phyloP scores from a whole-genome alignment of 805 yeast genomes.

The Saccharomyces mikatae region DNA sequence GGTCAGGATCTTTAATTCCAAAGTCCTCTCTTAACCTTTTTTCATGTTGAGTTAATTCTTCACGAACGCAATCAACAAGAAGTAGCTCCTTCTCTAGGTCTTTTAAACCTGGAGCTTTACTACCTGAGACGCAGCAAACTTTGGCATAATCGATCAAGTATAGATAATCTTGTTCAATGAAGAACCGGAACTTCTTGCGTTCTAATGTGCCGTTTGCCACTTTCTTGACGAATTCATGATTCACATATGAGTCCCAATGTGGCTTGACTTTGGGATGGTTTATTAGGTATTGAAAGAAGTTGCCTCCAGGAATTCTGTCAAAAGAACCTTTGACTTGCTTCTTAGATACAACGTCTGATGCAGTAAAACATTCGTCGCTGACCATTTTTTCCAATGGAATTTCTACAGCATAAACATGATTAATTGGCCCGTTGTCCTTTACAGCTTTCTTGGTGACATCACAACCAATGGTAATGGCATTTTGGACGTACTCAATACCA shows the following conservation, averaged over 20 bases:
- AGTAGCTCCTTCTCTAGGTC: slow-evolving; percentile 43
- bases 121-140: slow-evolving; percentile 55
- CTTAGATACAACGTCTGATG: slow-evolving; percentile 12
- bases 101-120: slow-evolving; percentile 48
- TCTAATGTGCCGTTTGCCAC: slow-evolving; percentile 47
- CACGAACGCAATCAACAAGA: slow-evolving; percentile 43
- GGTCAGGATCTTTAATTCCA: slow-evolving; percentile 34
- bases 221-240: slow-evolving; percentile 55
- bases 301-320: not conserved
- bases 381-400: slow-evolving; percentile 31
- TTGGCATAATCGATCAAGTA: slow-evolving; percentile 60
- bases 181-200: slow-evolving; percentile 44
- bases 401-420: slow-evolving; percentile 45
- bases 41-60: slow-evolving; percentile 53
- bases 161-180: slow-evolving; percentile 51
- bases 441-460: slow-evolving; percentile 29
- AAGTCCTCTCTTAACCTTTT: slow-evolving; percentile 37
- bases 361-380: slow-evolving; percentile 26
- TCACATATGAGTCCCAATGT: slow-evolving; percentile 49
- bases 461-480: slow-evolving; percentile 46
- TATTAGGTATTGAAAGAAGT: slow-evolving; percentile 42
- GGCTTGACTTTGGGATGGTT: slow-evolving; percentile 47
- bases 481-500: slow-evolving; percentile 59
- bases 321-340: not conserved
- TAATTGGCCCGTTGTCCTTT: slow-evolving; percentile 59